phyloP scores from a whole-genome alignment of 1,284 basidiomycete species.

The Phellopilus nigrolimitatus region DNA sequence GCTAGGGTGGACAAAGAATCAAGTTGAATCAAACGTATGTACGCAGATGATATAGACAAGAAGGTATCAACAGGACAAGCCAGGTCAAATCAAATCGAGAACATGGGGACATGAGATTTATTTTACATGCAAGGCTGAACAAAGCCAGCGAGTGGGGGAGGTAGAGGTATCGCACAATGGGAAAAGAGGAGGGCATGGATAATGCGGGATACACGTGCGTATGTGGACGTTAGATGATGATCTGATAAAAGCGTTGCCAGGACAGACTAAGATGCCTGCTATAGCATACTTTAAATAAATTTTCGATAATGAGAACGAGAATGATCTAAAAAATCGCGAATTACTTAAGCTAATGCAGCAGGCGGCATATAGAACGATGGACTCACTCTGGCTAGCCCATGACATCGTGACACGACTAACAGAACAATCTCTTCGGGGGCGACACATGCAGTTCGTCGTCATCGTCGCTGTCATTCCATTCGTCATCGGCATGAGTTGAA shows the following conservation, averaged over 20 bases:
- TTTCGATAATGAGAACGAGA: background rate
- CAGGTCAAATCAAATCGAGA: no score
- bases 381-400: no score
- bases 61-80: no score
- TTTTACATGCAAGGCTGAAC: background rate
- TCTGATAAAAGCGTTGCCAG: background rate
- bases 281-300: no score
- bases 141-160: background rate
- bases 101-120: no score
- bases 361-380: background rate
- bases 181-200: background rate
- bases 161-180: conserved; percentile 11
- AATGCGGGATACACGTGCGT: background rate
- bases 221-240: background rate
- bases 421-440: conserved; percentile 16
- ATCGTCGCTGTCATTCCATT: conserved; percentile 20
- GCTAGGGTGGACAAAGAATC: no score
- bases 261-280: background rate
- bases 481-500: conserved; percentile 4
- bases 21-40: no score
- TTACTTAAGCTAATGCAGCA: background rate
- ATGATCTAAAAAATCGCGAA: background rate
- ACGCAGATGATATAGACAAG: no score
- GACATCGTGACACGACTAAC: conserved; percentile 10
- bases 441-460: conserved; percentile 15